phyloP scores from a whole-genome alignment of 768 basidiomycete genomes.

The Lanmaoa pseudosensibilis region DNA sequence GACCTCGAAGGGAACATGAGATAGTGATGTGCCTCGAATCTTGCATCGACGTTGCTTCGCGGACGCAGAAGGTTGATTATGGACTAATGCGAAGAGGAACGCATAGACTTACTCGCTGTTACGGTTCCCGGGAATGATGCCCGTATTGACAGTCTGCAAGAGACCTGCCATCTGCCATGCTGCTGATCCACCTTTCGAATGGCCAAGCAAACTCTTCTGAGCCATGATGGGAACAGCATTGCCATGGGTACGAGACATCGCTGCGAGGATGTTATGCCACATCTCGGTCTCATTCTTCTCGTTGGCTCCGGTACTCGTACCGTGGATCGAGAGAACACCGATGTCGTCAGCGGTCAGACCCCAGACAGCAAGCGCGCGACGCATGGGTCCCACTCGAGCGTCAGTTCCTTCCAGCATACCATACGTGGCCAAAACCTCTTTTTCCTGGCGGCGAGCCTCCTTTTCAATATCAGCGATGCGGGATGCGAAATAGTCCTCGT shows the following conservation, averaged over 20 bases:
- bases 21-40: conserved; percentile 85
- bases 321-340: conserved; percentile 86
- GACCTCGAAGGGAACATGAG: conserved; percentile 98
- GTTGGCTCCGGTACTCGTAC: conserved; percentile 85
- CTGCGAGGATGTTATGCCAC: conserved; percentile 93
- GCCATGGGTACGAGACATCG: conserved; percentile 84
- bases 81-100: not conserved
- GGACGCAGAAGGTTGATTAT: not conserved
- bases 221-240: conserved; percentile 98
- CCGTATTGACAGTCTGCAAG: conserved; percentile 78
- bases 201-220: conserved; percentile 96
- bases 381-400: conserved; percentile 84
- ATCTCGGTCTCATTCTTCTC: conserved; percentile 98
- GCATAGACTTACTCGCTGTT: conserved; percentile 81
- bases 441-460: conserved; percentile 90
- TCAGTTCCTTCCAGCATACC: conserved; percentile 93
- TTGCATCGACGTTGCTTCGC: conserved; percentile 85
- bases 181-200: conserved; percentile 98
- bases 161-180: conserved; percentile 96
- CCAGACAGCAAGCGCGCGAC: conserved; percentile 96
- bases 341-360: conserved; percentile 92
- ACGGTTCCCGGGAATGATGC: conserved; percentile 91
- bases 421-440: conserved; percentile 87
- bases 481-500: conserved; percentile 70
- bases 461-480: conserved; percentile 84